Evolutionary conservation across 2,329 filamentous ascomycete species (phyloP), one percentile per base, ranked within the genome.

Genomic region (Neofusicoccum parvum): DNA sequence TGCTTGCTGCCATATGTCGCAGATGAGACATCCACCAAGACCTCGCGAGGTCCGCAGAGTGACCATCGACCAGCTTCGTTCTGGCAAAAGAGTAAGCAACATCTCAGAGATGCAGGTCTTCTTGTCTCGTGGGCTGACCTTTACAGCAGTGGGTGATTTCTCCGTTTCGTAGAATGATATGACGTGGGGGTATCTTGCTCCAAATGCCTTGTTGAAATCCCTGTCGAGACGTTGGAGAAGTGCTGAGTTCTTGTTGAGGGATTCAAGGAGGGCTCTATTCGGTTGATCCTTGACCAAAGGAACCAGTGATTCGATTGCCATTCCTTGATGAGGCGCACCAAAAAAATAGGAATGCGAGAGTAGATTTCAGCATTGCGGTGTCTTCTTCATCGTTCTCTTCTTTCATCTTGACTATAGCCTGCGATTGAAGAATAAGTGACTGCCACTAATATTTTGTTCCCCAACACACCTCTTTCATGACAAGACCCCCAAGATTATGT

Each of bases 401-500:
- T 14, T 32, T 45, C 20, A 54, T 32, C 39, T 54, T 7, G 10
- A n/a, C 9, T 15, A 64, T 27, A 3, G 49, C 49, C 49, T 64
- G 3, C 2, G 14, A 9, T 34, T 9, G 20, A 11, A 23, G 23
- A 23, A 23, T 23, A 23, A 23, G 23, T 23, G 3, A 3, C 3
- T 23, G 23, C 3, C 3, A 23, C 23, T 3, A 23, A 23, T 23
- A 3, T 23, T 23, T 23, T 23, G 23, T n/a, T n/a, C n/a, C n/a
- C n/a, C 3, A 23, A 23, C 23, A 23, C 23, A 64, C 60, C n/a
- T 64, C 20, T 46, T 64, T 64, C 14, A 64, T 46, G 17, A 64
- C 14, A 34, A 64, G 60, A 11, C 60, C 49, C 3, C 60, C 49
- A 9, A 64, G n/a, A 14, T 37, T 64, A 23, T 64, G 60, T 3